Percentiles rank a stretch among this genome's conserved stretches.
These are phyloP conservation scores for Linnemannia schmuckeri DNA, from an alignment of 192 early-diverging fungal genomes.

Conservation along the genomic window DNA sequence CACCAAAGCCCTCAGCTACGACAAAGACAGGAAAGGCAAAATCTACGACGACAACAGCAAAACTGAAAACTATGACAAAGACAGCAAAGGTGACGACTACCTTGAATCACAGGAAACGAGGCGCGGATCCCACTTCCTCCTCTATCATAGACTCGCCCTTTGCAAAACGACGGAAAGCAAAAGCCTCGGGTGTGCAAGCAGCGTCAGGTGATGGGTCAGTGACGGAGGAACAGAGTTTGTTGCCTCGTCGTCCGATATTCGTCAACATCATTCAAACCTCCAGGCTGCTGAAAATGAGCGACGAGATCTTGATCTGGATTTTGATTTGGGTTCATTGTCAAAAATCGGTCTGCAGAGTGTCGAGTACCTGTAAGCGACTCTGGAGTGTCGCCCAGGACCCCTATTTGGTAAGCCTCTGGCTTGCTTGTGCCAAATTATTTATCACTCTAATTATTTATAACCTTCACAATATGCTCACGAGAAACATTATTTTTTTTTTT, in stretches of 20 bases:
- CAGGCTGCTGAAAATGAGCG: slow-evolving; percentile 23
- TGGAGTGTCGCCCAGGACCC: slow-evolving; percentile 44
- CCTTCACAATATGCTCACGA: background rate
- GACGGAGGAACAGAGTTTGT: background rate
- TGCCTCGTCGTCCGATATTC: background rate
- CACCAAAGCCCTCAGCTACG: background rate
- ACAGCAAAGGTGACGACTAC: background rate
- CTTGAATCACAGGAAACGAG: background rate
- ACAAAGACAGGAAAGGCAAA: background rate
- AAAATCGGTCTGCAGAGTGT: slow-evolving; percentile 32
- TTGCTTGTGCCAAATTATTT: too few relatives aligned
- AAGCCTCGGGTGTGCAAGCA: background rate
- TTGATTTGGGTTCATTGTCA: slow-evolving; percentile 37
- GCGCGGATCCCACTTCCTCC: background rate
- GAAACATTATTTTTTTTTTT: background rate
- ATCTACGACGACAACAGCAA: background rate
- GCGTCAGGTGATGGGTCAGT: background rate
- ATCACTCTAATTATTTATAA: background rate
- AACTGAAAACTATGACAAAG: background rate
- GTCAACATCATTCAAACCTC: background rate
- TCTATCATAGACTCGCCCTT: background rate
- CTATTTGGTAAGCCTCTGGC: slow-evolving; percentile 12
- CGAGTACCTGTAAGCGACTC: slow-evolving; percentile 26
- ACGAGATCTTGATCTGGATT: slow-evolving; percentile 37
- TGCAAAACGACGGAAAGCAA: background rate